Conservation (phyloP, 306 rosid genomes). For the Phaseolus lunatus region DNA sequence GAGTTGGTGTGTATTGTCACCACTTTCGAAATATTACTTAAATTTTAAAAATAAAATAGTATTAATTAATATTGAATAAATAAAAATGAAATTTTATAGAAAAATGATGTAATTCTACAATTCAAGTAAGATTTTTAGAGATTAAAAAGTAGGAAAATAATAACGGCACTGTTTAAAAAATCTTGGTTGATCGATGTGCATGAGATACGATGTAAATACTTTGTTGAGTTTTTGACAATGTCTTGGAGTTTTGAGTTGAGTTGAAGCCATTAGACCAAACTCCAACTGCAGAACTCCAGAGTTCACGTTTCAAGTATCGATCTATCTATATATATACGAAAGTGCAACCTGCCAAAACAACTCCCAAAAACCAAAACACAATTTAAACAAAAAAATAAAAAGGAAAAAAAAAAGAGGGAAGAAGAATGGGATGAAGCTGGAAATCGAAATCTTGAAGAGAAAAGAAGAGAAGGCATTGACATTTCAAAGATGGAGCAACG, state of each 20-base stretch:
- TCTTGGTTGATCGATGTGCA: not conserved
- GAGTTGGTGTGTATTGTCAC: too few species aligned
- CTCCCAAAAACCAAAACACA: not conserved
- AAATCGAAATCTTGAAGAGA: not conserved
- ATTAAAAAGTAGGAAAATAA: not conserved
- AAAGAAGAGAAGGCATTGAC: conserved; percentile 39
- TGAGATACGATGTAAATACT: not conserved
- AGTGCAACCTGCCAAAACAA: conserved; percentile 27
- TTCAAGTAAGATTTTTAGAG: not conserved
- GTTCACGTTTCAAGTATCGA: conserved; percentile 19
- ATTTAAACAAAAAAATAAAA: not conserved
- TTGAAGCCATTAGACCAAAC: conserved; percentile 24
- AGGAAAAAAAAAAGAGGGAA: too few species aligned
- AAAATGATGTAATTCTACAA: too few species aligned
- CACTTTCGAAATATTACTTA: too few species aligned
- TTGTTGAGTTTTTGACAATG: not conserved
- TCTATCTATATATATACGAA: not conserved
- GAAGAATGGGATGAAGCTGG: conserved; percentile 11
- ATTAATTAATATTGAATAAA: conserved; percentile 45
- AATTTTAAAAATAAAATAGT: too few species aligned
- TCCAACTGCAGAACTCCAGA: not conserved
- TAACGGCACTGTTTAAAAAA: not conserved
- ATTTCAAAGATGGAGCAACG: conserved; percentile 50
- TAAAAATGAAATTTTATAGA: too few species aligned
- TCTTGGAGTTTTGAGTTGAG: not conserved